Evolutionary conservation across 352 stramenopile species (phyloP).

Genomic region (Globisporangium echinulatum): DNA sequence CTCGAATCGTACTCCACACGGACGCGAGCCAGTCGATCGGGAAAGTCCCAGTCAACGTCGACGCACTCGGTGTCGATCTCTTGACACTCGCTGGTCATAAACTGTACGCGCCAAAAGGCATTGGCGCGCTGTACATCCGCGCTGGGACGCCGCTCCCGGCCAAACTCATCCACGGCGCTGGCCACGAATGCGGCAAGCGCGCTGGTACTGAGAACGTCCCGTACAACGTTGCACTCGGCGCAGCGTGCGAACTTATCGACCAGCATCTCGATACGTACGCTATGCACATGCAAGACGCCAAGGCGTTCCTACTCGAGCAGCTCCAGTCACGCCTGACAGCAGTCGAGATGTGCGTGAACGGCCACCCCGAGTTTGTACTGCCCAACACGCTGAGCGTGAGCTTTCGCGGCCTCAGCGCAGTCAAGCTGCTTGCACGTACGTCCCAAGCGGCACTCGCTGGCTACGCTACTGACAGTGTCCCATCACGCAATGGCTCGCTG

Average conservation of each 20-base stretch:
- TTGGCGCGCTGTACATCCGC: conserved; percentile 78
- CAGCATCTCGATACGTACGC: conserved; percentile 71
- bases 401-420: conserved; percentile 81
- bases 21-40: conserved; percentile 96
- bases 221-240: conserved; percentile 91
- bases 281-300: conserved; percentile 54
- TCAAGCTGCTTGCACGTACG: conserved; percentile 76
- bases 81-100: conserved; percentile 97
- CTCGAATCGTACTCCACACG: conserved; percentile 92
- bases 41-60: conserved; percentile 88
- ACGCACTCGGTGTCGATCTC: conserved; percentile 88
- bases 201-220: conserved; percentile 97
- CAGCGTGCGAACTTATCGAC: conserved; percentile 65
- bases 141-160: conserved; percentile 26
- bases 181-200: conserved; percentile 89
- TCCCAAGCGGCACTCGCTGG: not conserved
- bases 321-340: conserved; percentile 39
- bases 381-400: conserved; percentile 97
- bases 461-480: too few species aligned
- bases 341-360: conserved; percentile 78
- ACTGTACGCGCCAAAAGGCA: conserved; percentile 94
- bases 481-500: not conserved
- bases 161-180: conserved; percentile 87
- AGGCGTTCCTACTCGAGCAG: conserved; percentile 42
- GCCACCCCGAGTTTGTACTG: conserved; percentile 73